phyloP scores from a whole-genome alignment of 768 basidiomycete genomes.

The Baorangia bicolor region DNA sequence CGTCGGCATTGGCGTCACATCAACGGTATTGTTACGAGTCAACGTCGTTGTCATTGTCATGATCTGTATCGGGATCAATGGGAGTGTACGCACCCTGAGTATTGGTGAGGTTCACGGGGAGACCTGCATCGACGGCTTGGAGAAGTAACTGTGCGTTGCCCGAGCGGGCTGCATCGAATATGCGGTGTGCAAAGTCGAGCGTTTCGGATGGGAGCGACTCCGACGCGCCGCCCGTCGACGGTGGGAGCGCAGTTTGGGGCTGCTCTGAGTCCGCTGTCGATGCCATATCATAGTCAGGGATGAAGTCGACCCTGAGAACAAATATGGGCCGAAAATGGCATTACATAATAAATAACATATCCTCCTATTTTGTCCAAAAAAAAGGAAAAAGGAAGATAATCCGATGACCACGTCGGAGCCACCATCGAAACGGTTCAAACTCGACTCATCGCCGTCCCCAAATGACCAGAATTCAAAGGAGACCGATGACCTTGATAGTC shows the following conservation, averaged over 20 bases:
- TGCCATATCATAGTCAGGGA: too few relatives aligned
- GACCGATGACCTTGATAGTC: neutral
- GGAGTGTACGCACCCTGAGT: constrained; percentile 52
- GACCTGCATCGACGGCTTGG: constrained; percentile 63
- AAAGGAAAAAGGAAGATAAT: neutral
- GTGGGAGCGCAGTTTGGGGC: neutral
- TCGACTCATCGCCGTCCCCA: constrained; percentile 25
- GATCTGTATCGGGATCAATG: neutral
- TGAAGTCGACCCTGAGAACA: too few relatives aligned
- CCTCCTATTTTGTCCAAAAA: neutral
- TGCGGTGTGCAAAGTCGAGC: constrained; percentile 56
- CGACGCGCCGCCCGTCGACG: too few relatives aligned
- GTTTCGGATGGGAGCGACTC: constrained; percentile 37
- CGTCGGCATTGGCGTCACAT: too few relatives aligned
- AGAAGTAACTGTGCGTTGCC: constrained; percentile 54
- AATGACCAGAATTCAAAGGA: neutral
- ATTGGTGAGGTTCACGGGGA: constrained; percentile 73
- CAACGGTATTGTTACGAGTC: too few relatives aligned
- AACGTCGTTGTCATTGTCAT: neutral
- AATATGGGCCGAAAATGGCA: too few relatives aligned
- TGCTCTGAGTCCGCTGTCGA: neutral
- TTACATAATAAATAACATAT: neutral
- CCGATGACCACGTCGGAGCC: constrained; percentile 6
- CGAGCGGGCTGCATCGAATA: constrained; percentile 72
- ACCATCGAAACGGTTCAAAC: constrained; percentile 40